These are phyloP conservation scores for Phytophthora brassicae DNA, from an alignment of 352 stramenopile species.

Conservation along the genomic window DNA sequence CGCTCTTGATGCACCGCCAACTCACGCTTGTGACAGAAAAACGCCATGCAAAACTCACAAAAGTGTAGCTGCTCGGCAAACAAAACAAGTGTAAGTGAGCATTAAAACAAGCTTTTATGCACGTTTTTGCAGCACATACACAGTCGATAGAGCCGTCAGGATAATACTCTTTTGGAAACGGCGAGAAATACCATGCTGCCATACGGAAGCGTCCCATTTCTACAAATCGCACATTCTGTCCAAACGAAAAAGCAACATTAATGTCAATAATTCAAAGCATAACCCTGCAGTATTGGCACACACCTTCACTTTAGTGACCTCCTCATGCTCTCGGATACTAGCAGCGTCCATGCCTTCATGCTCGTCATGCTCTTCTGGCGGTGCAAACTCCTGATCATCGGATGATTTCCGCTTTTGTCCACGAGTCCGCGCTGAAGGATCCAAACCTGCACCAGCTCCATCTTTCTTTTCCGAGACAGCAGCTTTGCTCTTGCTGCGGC, in stretches of 20 bases:
- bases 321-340: constrained; percentile 97
- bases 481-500: constrained; percentile 34
- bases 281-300: not conserved
- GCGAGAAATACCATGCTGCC: constrained; percentile 97
- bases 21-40: constrained; percentile 82
- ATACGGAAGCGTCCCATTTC: constrained; percentile 94
- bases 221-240: constrained; percentile 95
- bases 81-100: not conserved
- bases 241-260: constrained; percentile 16
- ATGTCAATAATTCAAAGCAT: not conserved
- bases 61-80: constrained; percentile 72
- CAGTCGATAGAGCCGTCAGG: constrained; percentile 83
- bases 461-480: constrained; percentile 18
- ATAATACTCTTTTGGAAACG: constrained; percentile 96
- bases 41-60: constrained; percentile 89
- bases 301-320: constrained; percentile 96
- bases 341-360: constrained; percentile 98
- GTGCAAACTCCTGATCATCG: constrained; percentile 74
- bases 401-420: constrained; percentile 78
- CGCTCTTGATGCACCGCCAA: constrained; percentile 67
- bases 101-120: no score
- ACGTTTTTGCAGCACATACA: constrained; percentile 47
- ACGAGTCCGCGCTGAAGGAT: constrained; percentile 49
- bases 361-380: constrained; percentile 94
- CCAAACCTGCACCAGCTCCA: constrained; percentile 6